Evolutionary conservation across 2,329 filamentous ascomycete species (phyloP).

Genomic region (Ascochyta clinopodiicola): DNA sequence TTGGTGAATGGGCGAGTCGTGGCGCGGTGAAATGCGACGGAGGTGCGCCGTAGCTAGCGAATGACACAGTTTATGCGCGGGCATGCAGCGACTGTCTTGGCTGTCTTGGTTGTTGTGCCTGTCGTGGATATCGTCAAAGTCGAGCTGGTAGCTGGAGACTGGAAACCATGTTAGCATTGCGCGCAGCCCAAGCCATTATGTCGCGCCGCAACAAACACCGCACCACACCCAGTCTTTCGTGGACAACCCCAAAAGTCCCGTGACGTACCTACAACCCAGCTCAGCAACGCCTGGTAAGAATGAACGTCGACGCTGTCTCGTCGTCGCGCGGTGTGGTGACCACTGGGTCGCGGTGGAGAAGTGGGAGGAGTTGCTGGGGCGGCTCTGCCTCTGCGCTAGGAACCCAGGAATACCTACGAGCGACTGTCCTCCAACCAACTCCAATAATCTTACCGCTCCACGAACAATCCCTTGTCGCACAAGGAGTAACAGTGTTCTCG

Average conservation of each 20-base stretch:
- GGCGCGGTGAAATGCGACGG: not conserved
- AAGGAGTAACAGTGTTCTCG: not conserved
- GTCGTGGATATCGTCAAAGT: not conserved
- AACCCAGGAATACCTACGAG: too few species aligned
- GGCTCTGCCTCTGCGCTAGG: slow-evolving; percentile 1
- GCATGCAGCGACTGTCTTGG: not conserved
- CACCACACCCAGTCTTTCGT: not conserved
- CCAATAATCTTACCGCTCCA: not conserved
- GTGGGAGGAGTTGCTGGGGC: not conserved
- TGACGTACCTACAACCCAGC: not conserved
- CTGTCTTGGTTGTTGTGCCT: not conserved
- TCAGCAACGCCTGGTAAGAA: not conserved
- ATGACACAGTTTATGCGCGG: not conserved
- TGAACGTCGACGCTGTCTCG: slow-evolving; percentile 1
- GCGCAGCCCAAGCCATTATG: not conserved
- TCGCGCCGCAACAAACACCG: not conserved
- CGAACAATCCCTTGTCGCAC: not conserved
- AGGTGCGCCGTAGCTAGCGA: not conserved
- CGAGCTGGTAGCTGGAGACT: not conserved
- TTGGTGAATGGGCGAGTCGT: not conserved
- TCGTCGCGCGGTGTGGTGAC: not conserved
- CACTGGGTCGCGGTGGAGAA: not conserved
- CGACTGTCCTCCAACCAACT: not conserved
- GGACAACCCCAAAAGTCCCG: not conserved
- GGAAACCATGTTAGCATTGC: slow-evolving; percentile 1